Percentiles rank a stretch among this genome's conserved stretches.
These are phyloP conservation scores for Magnolia sinica DNA, from an alignment of 164 flowering plant genomes.

Conservation along the genomic window DNA sequence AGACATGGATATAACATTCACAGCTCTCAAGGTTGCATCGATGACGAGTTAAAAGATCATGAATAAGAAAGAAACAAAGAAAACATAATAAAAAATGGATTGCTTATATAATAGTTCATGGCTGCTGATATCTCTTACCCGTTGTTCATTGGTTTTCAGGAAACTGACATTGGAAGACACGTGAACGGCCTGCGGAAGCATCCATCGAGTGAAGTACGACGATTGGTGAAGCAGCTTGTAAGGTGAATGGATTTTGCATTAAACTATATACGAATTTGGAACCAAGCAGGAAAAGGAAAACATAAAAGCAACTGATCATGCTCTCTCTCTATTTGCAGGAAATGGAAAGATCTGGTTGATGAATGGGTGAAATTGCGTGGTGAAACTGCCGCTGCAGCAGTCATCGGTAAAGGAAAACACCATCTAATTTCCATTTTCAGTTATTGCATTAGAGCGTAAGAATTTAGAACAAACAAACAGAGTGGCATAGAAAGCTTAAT, in stretches of 20 bases:
- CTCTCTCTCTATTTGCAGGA: constrained; percentile 38
- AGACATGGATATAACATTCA: constrained; percentile 89
- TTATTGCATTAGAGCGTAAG: not conserved
- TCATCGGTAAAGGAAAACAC: constrained; percentile 34
- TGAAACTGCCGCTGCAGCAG: constrained; percentile 35
- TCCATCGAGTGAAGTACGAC: constrained; percentile 57
- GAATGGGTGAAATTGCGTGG: constrained; percentile 78
- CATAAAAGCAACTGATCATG: not conserved
- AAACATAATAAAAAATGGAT: not conserved
- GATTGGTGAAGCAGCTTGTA: constrained; percentile 83
- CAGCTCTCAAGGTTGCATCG: constrained; percentile 66
- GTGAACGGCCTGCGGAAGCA: constrained; percentile 75
- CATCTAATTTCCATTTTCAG: not conserved
- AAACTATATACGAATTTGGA: not conserved
- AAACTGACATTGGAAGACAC: constrained; percentile 86
- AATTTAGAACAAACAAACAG: not conserved
- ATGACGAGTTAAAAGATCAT: not conserved
- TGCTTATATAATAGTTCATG: not conserved
- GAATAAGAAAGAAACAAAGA: not conserved
- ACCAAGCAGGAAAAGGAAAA: not conserved
- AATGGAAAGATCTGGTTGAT: constrained; percentile 94
- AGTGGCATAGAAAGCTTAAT: constrained; percentile 6
- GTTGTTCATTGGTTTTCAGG: constrained; percentile 35
- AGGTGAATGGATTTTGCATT: constrained; percentile 41
- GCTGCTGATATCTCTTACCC: not conserved